phyloP scores from a whole-genome alignment of 805 yeast species.

The Blastobotrys parvus region DNA sequence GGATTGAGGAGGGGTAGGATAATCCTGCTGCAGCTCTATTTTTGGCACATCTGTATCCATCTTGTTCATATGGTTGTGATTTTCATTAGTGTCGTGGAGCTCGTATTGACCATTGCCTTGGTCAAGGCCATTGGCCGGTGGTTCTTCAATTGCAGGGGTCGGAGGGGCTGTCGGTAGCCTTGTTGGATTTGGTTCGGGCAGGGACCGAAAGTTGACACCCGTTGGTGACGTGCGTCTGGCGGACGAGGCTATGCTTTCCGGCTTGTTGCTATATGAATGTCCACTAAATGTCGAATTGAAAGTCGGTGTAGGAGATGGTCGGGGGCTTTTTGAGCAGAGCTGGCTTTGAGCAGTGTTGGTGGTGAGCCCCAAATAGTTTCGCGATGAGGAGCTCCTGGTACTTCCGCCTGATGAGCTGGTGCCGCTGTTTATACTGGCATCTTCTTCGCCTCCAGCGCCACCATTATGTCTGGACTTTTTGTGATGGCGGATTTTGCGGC shows the following conservation, averaged over 20 bases:
- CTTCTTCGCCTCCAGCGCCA: not conserved
- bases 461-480: not conserved
- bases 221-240: too few species aligned
- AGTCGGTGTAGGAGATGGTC: not conserved
- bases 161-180: not conserved
- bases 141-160: not conserved
- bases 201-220: too few species aligned
- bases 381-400: conserved; percentile 1
- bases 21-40: not conserved
- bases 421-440: not conserved
- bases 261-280: not conserved
- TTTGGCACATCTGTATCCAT: not conserved
- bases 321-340: not conserved
- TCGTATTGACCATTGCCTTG: too few species aligned
- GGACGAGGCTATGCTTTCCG: not conserved
- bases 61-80: not conserved
- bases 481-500: not conserved
- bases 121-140: too few species aligned
- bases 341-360: not conserved
- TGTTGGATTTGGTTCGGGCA: too few species aligned
- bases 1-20: not conserved
- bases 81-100: not conserved
- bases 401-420: not conserved
- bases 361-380: not conserved
- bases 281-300: not conserved